These are phyloP conservation scores for Gentiana straminea DNA, from an alignment of 257 asterid genomes.

Conservation along the genomic window DNA sequence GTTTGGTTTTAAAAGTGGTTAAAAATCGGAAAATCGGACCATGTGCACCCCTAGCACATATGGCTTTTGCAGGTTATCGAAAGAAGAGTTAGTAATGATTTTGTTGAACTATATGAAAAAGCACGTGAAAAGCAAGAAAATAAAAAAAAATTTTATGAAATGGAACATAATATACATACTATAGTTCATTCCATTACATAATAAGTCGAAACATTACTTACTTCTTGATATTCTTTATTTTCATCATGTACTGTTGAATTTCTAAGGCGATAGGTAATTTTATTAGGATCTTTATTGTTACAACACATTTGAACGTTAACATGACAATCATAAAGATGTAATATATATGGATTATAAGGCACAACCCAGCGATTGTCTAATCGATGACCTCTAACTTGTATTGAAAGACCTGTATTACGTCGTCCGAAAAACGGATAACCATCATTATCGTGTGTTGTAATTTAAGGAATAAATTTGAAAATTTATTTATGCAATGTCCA, in stretches of 20 bases:
- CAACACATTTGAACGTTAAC: background rate
- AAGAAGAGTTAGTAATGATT: no score
- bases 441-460: background rate
- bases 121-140: no score
- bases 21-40: no score
- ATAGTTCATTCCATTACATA: no score
- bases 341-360: background rate
- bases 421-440: background rate
- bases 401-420: background rate
- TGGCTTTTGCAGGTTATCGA: no score
- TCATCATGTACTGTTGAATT: background rate
- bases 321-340: background rate
- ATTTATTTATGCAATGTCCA: background rate
- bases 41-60: no score
- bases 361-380: constrained; percentile 1
- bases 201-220: no score
- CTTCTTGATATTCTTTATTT: background rate
- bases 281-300: background rate
- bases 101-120: no score
- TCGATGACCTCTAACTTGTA: background rate
- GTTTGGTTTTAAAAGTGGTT: no score
- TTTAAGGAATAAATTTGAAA: background rate
- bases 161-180: no score
- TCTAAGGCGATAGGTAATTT: background rate
- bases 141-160: no score